phyloP scores from a whole-genome alignment of 495 filamentous ascomycete species.

The Aspergillus sclerotioniger region DNA sequence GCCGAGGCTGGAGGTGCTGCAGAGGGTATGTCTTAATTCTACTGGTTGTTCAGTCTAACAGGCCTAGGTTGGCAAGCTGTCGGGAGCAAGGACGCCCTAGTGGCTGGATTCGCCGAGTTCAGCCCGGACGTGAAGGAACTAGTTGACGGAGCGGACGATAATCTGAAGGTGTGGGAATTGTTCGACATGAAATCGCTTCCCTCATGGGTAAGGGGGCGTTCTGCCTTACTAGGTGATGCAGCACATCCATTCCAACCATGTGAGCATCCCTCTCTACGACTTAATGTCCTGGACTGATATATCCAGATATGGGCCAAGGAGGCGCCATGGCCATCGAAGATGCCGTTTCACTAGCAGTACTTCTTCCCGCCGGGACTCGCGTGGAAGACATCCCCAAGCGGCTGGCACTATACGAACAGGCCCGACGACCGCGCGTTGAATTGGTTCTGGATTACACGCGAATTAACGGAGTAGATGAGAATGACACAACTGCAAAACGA shows the following conservation, averaged over 20 bases:
- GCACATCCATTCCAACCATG: slow-evolving; percentile 59
- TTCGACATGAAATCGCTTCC: slow-evolving; percentile 55
- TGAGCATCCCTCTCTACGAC: slow-evolving; percentile 6
- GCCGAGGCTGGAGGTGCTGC: slow-evolving; percentile 11
- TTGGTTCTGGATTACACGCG: slow-evolving; percentile 14
- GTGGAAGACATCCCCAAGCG: slow-evolving; percentile 42
- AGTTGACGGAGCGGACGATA: slow-evolving; percentile 39
- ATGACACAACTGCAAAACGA: not conserved
- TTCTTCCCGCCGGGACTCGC: slow-evolving; percentile 46
- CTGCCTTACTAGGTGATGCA: slow-evolving; percentile 58
- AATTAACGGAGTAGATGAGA: slow-evolving; percentile 9
- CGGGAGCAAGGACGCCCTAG: slow-evolving; percentile 39
- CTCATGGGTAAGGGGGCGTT: slow-evolving; percentile 44
- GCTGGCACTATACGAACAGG: slow-evolving; percentile 53
- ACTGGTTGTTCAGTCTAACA: slow-evolving; percentile 4
- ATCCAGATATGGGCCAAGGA: slow-evolving; percentile 50
- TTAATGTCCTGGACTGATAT: too few species aligned
- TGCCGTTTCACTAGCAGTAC: slow-evolving; percentile 51
- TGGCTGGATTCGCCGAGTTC: slow-evolving; percentile 47
- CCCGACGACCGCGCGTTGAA: slow-evolving; percentile 32
- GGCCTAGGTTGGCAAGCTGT: slow-evolving; percentile 43
- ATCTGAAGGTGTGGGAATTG: slow-evolving; percentile 56
- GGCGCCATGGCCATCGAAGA: slow-evolving; percentile 60
- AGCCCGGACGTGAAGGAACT: slow-evolving; percentile 39
- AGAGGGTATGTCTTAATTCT: slow-evolving; percentile 15